Base-by-base conservation (phyloP, 2,329 filamentous ascomycete species). In the Cadophora gregata region DNA sequence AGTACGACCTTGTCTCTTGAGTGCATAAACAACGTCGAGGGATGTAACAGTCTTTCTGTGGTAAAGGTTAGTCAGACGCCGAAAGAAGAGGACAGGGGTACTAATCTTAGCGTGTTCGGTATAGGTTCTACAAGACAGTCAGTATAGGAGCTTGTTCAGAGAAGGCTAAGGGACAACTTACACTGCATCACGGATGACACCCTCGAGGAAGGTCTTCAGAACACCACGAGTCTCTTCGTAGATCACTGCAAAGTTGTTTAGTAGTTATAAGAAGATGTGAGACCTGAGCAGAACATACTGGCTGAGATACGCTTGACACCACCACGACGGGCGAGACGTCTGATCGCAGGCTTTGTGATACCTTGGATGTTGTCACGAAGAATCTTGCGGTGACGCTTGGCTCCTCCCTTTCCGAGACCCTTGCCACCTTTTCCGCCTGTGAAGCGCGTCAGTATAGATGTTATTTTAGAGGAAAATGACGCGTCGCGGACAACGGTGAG, bases 281-380 rank as follows among this genome's bases (percentile, higher is more conserved):
- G 12, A 92, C 91, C 80, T 88, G 88, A 92, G 85, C 86, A 19
- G 74, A 27, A 62, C 65, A 47, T 51, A 64, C 58, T 50, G 67
- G 94, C 94, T 78, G 93, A 97, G 79, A 97, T 97, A 97, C 94
- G 94, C 93, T 97, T 97, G 88, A 97, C 94, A 94, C 94, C 94
- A 83, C 94, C 94, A 96, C 94, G 93, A 85, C 94, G 94, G 74
- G 94, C 94, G 81, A 97, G 93, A 96, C 94, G 94, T 79, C 94
- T 91, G 84, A 97, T 97, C 78, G 94, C 94, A 78, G 94, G 94
- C 92, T 97, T 97, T 80, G 94, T 97, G 81, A 97, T 97, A 85
- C 94, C 94, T 86, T 97, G 94, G 80, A 97, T 97, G 91, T 97
- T 97, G 91, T 97, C 94, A 84, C 94, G 93, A 83, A 97, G 88